phyloP scores from a whole-genome alignment of 2,329 filamentous ascomycete species.

The Tympanopsis confertula region DNA sequence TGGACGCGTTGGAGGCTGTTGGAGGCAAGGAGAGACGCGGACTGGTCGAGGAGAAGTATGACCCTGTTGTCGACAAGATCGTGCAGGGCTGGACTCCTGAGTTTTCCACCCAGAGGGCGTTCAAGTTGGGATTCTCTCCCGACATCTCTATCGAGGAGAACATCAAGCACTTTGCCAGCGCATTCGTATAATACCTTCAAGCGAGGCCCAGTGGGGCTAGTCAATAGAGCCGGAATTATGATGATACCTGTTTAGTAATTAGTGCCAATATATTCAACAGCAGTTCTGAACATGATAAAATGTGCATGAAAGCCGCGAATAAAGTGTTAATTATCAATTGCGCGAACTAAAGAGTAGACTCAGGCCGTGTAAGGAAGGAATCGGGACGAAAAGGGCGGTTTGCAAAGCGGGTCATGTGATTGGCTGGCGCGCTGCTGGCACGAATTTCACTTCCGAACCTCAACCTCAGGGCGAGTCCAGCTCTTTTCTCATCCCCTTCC shows the following conservation, averaged over 20 bases:
- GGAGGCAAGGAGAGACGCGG: slow-evolving; percentile 30
- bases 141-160: slow-evolving; percentile 26
- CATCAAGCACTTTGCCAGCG: slow-evolving; percentile 21
- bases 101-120: background rate
- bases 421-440: slow-evolving; percentile 21
- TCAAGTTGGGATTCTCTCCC: slow-evolving; percentile 18
- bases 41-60: slow-evolving; percentile 33
- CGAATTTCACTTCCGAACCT: slow-evolving; percentile 31
- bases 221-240: no score
- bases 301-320: no score
- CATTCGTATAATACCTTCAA: slow-evolving; percentile 15
- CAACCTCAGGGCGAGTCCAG: slow-evolving; percentile 22
- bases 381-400: slow-evolving; percentile 10
- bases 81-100: slow-evolving; percentile 14
- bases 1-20: slow-evolving; percentile 34
- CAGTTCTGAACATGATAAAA: no score
- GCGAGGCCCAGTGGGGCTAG: slow-evolving; percentile 2
- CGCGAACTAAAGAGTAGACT: no score
- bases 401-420: slow-evolving; percentile 29
- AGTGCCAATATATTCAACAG: no score
- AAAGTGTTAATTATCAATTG: no score
- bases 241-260: no score
- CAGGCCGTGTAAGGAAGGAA: no score
- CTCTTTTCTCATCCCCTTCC: slow-evolving; percentile 18
- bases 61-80: slow-evolving; percentile 32